Percentiles rank a stretch among this genome's conserved stretches.
Evolutionary conservation across 2,329 filamentous ascomycete species (phyloP).

Genomic region (Dissoconium aciculare): DNA sequence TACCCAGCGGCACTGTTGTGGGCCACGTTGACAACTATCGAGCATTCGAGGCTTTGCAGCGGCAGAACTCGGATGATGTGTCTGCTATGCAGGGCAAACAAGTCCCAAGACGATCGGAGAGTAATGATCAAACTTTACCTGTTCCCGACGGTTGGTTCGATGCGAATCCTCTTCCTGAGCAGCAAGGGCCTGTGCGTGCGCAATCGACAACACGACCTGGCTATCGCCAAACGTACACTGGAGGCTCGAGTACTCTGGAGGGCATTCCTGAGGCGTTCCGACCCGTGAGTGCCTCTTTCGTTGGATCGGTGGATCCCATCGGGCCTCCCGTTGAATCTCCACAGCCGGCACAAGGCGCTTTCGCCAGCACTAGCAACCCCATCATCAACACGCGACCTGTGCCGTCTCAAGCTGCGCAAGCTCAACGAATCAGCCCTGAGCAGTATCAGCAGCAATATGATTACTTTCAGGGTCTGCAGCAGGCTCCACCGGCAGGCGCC

Average conservation of each 20-base stretch:
- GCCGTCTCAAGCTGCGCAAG: too few species aligned
- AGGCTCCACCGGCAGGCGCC: too few species aligned
- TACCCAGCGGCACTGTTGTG: constrained; percentile 3
- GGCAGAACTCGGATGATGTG: too few species aligned
- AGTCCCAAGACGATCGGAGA: neutral
- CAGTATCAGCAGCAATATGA: too few species aligned
- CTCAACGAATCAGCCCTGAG: too few species aligned
- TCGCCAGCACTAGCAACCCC: neutral
- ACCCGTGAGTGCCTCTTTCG: constrained; percentile 12
- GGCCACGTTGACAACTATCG: constrained; percentile 10
- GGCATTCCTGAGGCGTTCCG: constrained; percentile 15
- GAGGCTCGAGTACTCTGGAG: constrained; percentile 7
- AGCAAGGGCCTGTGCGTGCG: neutral
- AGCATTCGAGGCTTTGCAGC: constrained; percentile 12
- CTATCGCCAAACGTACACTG: constrained; percentile 13
- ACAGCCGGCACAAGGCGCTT: neutral
- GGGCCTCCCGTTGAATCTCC: constrained; percentile 10
- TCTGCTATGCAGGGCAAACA: constrained; percentile 4
- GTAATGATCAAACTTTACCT: too few species aligned
- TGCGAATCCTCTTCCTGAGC: constrained; percentile 3
- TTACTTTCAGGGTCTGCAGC: too few species aligned
- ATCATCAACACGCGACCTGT: too few species aligned
- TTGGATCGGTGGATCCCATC: constrained; percentile 9
- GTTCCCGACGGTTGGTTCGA: constrained; percentile 16
- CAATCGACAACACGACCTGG: too few species aligned